Conservation (phyloP, 1,284 basidiomycete species). For the Earliella scabrosa region DNA sequence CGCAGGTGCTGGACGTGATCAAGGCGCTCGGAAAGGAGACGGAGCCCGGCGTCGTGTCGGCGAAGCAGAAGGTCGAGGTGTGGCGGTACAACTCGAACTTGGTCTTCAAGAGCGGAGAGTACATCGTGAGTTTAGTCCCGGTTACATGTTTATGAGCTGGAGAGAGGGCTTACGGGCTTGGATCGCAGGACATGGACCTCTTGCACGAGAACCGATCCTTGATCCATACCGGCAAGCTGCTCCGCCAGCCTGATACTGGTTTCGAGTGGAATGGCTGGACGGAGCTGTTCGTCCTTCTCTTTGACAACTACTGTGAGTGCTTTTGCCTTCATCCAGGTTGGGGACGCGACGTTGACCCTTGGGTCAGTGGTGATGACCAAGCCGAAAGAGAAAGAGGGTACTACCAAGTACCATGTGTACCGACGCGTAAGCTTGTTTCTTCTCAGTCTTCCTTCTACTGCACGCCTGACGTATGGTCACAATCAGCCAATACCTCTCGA, state of each 20-base stretch:
- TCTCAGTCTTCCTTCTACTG: not conserved
- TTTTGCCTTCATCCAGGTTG: not conserved
- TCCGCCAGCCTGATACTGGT: conserved; percentile 85
- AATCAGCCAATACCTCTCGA: conserved; percentile 91
- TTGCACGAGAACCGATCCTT: conserved; percentile 82
- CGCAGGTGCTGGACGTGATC: conserved; percentile 85
- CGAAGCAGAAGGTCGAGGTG: conserved; percentile 86
- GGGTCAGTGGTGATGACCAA: conserved; percentile 87
- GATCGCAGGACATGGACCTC: conserved; percentile 81
- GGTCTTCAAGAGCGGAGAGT: conserved; percentile 79
- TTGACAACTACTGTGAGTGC: conserved; percentile 88
- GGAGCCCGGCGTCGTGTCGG: conserved; percentile 81
- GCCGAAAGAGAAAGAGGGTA: conserved; percentile 71
- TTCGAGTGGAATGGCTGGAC: conserved; percentile 84
- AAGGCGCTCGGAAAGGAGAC: conserved; percentile 84
- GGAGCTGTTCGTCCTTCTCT: conserved; percentile 86
- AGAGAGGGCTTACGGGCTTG: not conserved
- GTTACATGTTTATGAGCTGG: not conserved
- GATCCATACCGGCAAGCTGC: conserved; percentile 81
- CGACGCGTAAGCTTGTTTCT: conserved; percentile 58
- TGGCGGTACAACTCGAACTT: conserved; percentile 85
- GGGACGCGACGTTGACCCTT: not conserved
- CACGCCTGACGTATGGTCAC: too few relatives aligned
- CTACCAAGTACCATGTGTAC: conserved; percentile 80
- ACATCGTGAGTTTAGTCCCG: conserved; percentile 60